phyloP scores from a whole-genome alignment of 306 rosid genomes.

The Sindora glabra region DNA sequence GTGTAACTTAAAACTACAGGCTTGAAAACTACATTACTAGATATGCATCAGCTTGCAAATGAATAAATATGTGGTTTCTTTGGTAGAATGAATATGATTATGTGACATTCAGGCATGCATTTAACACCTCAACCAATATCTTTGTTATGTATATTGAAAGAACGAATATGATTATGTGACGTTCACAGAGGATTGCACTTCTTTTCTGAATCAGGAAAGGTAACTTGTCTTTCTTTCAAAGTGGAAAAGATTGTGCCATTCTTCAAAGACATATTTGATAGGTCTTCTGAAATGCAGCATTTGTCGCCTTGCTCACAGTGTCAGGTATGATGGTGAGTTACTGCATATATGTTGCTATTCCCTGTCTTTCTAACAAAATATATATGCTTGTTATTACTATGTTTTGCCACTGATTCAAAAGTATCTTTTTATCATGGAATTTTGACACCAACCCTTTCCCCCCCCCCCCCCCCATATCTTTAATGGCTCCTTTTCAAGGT shows the following conservation, averaged over 20 bases:
- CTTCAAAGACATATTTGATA: conserved; percentile 9
- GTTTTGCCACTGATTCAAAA: neutral
- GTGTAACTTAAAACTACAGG: neutral
- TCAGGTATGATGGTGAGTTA: conserved; percentile 92
- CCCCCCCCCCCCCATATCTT: too few relatives aligned
- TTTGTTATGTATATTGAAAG: neutral
- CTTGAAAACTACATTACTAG: neutral
- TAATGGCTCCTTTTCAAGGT: neutral
- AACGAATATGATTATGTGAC: conserved; percentile 1
- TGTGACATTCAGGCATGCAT: neutral
- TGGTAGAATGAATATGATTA: too few relatives aligned
- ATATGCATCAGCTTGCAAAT: neutral
- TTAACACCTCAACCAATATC: neutral
- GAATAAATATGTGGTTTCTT: neutral
- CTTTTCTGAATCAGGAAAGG: conserved; percentile 47
- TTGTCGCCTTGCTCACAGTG: conserved; percentile 36
- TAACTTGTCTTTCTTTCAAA: conserved; percentile 31
- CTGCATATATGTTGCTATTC: conserved; percentile 8
- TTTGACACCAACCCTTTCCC: neutral
- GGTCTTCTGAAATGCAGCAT: conserved; percentile 13
- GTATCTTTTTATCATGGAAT: neutral
- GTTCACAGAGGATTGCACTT: conserved; percentile 5
- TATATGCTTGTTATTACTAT: neutral
- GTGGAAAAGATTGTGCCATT: conserved; percentile 30
- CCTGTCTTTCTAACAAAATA: neutral